Evolutionary conservation across 768 basidiomycete genomes (phyloP).

Genomic region (Suillus hirtellus): DNA sequence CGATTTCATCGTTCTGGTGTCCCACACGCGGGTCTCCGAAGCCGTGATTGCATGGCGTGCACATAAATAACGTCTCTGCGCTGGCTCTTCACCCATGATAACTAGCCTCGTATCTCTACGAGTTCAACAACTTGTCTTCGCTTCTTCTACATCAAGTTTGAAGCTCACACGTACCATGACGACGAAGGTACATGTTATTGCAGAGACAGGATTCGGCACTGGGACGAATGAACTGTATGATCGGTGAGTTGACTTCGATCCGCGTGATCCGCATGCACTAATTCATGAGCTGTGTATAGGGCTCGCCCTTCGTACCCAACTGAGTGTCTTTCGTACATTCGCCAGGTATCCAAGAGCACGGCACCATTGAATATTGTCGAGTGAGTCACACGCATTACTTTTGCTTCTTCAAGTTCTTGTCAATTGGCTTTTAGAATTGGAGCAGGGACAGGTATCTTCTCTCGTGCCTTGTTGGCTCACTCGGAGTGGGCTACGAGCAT

Average conservation of each 20-base stretch:
- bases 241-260: slow-evolving; percentile 39
- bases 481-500: slow-evolving; percentile 53
- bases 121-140: neutral
- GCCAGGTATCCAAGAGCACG: slow-evolving; percentile 39
- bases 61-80: slow-evolving; percentile 1
- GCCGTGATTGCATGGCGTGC: neutral
- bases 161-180: slow-evolving; percentile 26
- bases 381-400: slow-evolving; percentile 39
- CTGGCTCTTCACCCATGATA: slow-evolving; percentile 1
- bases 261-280: neutral
- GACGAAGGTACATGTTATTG: slow-evolving; percentile 57
- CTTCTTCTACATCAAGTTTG: neutral
- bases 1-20: neutral
- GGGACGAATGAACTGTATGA: slow-evolving; percentile 88
- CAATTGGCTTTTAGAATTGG: slow-evolving; percentile 59
- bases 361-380: slow-evolving; percentile 64
- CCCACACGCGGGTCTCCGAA: slow-evolving; percentile 1
- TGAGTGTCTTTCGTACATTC: slow-evolving; percentile 61
- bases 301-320: slow-evolving; percentile 83
- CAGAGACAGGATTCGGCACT: slow-evolving; percentile 69
- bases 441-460: slow-evolving; percentile 87
- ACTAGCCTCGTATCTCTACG: neutral
- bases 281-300: slow-evolving; percentile 36
- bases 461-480: slow-evolving; percentile 73
- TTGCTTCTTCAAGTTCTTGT: neutral